Percentiles rank a stretch among this genome's conserved stretches.
These are phyloP conservation scores for Didymella sp. DNA, from an alignment of 2,329 filamentous ascomycete genomes.

Conservation along the genomic window DNA sequence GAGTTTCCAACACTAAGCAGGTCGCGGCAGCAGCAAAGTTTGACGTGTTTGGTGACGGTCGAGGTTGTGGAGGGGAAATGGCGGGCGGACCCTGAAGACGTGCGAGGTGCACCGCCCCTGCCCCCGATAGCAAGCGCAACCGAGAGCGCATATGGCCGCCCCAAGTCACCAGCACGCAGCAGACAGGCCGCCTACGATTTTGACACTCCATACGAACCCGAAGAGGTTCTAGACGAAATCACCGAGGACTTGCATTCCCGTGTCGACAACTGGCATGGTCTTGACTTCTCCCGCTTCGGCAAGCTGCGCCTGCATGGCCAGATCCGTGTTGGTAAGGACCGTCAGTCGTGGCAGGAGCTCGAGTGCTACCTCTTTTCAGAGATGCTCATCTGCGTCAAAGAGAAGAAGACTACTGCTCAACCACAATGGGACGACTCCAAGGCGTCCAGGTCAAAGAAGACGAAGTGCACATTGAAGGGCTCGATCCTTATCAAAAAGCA, in stretches of 20 bases:
- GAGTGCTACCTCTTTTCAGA: constrained; percentile 97
- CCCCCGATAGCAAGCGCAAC: constrained; percentile 58
- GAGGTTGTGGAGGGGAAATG: constrained; percentile 94
- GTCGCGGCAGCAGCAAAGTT: constrained; percentile 90
- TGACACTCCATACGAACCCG: constrained; percentile 71
- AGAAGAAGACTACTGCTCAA: constrained; percentile 75
- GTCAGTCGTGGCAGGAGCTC: constrained; percentile 94
- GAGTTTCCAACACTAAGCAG: constrained; percentile 94
- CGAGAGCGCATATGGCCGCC: constrained; percentile 52
- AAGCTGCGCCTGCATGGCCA: constrained; percentile 89
- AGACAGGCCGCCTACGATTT: constrained; percentile 38
- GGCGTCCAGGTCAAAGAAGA: constrained; percentile 63
- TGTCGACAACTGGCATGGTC: constrained; percentile 98
- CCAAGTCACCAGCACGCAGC: constrained; percentile 66
- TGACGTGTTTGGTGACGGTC: constrained; percentile 92
- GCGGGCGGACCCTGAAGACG: constrained; percentile 82
- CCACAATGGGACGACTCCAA: constrained; percentile 70
- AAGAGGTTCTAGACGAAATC: constrained; percentile 79
- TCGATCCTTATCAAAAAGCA: constrained; percentile 99
- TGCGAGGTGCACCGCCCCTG: constrained; percentile 62
- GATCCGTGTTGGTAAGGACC: constrained; percentile 93
- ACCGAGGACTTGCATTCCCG: constrained; percentile 82
- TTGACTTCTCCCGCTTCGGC: constrained; percentile 93
- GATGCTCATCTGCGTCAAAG: constrained; percentile 99
- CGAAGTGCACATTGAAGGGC: constrained; percentile 89